Base-by-base conservation (phyloP, 805 yeast genomes). In the Cyberlindnera bimundalis region DNA sequence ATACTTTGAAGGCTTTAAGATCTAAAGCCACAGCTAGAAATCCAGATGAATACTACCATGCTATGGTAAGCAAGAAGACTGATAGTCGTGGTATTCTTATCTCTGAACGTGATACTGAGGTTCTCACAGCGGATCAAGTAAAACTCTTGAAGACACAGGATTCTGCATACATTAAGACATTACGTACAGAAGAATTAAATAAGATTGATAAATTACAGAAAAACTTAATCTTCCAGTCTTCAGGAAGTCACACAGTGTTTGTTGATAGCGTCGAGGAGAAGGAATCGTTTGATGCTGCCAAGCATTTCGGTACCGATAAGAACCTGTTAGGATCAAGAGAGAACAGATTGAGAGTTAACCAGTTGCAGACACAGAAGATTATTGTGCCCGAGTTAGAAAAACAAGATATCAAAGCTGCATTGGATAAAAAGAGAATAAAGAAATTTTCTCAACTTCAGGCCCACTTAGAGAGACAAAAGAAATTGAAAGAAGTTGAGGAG, bases 31-130 rank as follows among this genome's bases (percentile, higher is more conserved):
- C 72, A 27, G 71, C 73, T 33, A 74, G 88, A 52, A 93, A 93
- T 60, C 95, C 95, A 13, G 99, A 93, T 72, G 99, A 93, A 64
- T 93, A 84, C 67, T 89, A 91, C 63, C 96, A 88, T 76, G 93
- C 88, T 16, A 93, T 93, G 99, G 76, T 81, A 24, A 70, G 73
- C 12, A 69, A 71, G 45, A 73, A 71, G 53, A 79, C 93, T 5
- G 95, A 88, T 48, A 65, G 70, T 2, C 67, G 73, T 10, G 97
- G 97, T 1, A 71, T 85, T 8, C 56, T 84, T 35, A 60, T 84
- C 10, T 67, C 79, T 1, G 86, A 85, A 17, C 71, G 95, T 46
- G 84, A 77, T 15, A 73, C 70, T 19, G 84, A 77, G 50, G 67
- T 68, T 24, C 64, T 89, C 40, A 65, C 79, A 8, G 74, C 73